Evolutionary conservation across 352 stramenopile genomes (phyloP), one percentile per base, ranked within the genome.

Genomic region (Ophiocytium majus): DNA sequence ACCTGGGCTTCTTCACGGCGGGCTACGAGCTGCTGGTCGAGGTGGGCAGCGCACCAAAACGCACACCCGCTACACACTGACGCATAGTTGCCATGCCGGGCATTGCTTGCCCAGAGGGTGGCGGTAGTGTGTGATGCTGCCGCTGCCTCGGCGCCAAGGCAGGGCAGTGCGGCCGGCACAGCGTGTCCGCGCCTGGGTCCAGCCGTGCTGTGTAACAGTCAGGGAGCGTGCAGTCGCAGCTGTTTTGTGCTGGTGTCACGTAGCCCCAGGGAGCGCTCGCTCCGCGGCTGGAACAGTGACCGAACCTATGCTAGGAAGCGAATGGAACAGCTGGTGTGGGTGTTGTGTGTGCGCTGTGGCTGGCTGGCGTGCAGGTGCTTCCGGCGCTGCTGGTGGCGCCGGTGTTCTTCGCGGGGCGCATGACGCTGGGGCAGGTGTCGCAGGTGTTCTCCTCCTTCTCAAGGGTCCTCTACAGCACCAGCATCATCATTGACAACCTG

Each of bases 1-100:
- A 95, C 79, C 79, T 95, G 10, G 92, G 94, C 74, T 94, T 94
- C 76, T 92, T 94, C 35, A 94, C 92, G 0, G 93, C 90, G 37
- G 87, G 79, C 28, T 94, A 95, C 84, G 89, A 91, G 23, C 94
- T 88, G 35, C 81, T 90, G 91, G 64, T 76, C 34, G 64, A 76
- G 64, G 64, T 76, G 34, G 5, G 31, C 5, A 34, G 31, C n/a
- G n/a, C n/a, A n/a, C n/a, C n/a, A n/a, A n/a, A n/a, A n/a, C n/a
- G n/a, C n/a, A n/a, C n/a, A n/a, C n/a, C n/a, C n/a, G n/a, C n/a
- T n/a, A n/a, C n/a, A n/a, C n/a, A n/a, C n/a, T n/a, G n/a, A n/a
- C n/a, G n/a, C n/a, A n/a, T n/a, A n/a, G n/a, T n/a, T n/a, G n/a
- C n/a, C n/a, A n/a, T n/a, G n/a, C n/a, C n/a, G n/a, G n/a, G n/a